Evolutionary conservation across 495 filamentous ascomycete genomes (phyloP).

Genomic region (Tuber aestivum): DNA sequence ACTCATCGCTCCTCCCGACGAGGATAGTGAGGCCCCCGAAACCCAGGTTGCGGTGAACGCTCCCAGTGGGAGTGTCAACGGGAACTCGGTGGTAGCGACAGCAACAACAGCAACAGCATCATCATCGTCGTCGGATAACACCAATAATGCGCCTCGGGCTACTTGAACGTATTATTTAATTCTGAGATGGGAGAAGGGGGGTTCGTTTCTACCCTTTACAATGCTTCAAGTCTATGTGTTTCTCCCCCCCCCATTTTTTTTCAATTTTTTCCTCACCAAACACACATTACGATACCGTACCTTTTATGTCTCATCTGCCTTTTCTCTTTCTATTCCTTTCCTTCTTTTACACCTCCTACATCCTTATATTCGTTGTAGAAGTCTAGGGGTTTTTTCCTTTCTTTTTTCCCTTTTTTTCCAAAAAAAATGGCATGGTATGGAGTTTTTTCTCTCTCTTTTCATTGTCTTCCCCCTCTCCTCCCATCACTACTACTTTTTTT

Average conservation of each 20-base stretch:
- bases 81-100: too few species aligned
- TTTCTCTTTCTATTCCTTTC: conserved; percentile 8
- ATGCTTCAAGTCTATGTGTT: background rate
- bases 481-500: conserved; percentile 13
- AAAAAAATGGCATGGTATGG: conserved; percentile 37
- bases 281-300: background rate
- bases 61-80: background rate
- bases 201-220: background rate
- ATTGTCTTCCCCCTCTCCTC: conserved; percentile 7
- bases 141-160: background rate
- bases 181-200: background rate
- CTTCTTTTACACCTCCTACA: background rate
- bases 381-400: conserved; percentile 30
- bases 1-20: background rate
- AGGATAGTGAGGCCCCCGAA: background rate
- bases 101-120: background rate
- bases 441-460: conserved; percentile 34
- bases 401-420: background rate
- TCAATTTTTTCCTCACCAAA: background rate
- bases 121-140: background rate
- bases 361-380: conserved; percentile 34
- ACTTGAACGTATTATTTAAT: background rate
- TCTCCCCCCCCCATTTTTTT: background rate
- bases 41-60: background rate
- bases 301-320: background rate